Evolutionary conservation across 208 protist genomes (phyloP).

Genomic region (Acanthamoeba sp.): DNA sequence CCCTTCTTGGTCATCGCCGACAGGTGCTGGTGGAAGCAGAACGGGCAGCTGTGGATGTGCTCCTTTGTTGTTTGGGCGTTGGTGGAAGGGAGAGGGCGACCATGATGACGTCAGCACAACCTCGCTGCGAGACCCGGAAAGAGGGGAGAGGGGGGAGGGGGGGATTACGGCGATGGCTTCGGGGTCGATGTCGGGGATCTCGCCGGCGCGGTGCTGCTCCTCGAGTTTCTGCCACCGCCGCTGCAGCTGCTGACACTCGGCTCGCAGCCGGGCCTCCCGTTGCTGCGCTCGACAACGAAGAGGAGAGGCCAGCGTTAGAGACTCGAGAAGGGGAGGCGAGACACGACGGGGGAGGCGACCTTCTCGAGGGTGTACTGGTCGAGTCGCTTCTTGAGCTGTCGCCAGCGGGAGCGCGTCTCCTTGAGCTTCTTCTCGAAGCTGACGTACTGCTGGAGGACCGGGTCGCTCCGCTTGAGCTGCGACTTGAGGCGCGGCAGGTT

Average conservation of each 20-base stretch:
- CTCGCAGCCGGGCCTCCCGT: slow-evolving; percentile 12
- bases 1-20: slow-evolving; percentile 38
- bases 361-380: slow-evolving; percentile 18
- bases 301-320: background rate
- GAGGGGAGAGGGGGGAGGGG: background rate
- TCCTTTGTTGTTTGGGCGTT: background rate
- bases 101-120: background rate
- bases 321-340: too few species aligned
- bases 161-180: slow-evolving; percentile 23
- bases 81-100: background rate
- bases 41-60: slow-evolving; percentile 27
- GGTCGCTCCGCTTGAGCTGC: slow-evolving; percentile 49
- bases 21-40: slow-evolving; percentile 31
- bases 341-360: background rate
- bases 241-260: slow-evolving; percentile 57
- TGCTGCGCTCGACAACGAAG: background rate
- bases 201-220: slow-evolving; percentile 23
- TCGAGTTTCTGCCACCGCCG: slow-evolving; percentile 35
- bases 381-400: slow-evolving; percentile 37
- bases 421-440: slow-evolving; percentile 63
- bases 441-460: slow-evolving; percentile 49
- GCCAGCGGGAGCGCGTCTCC: slow-evolving; percentile 6
- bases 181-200: slow-evolving; percentile 39
- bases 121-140: background rate
- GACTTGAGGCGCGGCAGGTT: slow-evolving; percentile 48